Evolutionary conservation across 371 early-diverging fungal genomes (phyloP), one percentile per base, ranked within the genome.

Genomic region (Apophysomyces trapeziformis): DNA sequence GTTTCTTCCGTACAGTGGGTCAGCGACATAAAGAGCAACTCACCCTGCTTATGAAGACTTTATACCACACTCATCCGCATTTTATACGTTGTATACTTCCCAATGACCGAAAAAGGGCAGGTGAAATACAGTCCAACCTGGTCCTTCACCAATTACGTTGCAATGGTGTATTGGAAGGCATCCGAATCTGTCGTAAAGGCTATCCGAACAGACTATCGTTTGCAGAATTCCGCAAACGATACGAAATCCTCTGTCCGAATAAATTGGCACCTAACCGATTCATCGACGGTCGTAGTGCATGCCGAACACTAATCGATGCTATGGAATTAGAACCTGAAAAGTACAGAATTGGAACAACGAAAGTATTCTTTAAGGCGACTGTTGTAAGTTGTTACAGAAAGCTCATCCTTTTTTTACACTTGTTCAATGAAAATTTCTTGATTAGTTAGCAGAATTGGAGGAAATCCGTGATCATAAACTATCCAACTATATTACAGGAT

Each of bases 61-160:
- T 99, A 4, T 87, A 93, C 69, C 84, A 88, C 37, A 99, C 99
- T 0, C 87, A 95, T 60, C 99, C 99, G 6, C 99, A 99, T 80
- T 99, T 99, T 87, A 99, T 99, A 11, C 94, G 99, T 44, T 99
- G 99, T 86, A 99, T 99, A 63, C 77, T 99, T 46, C 99, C 99
- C 7, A 99, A 99, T 77, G 83, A 92, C 37, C 93, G 96, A 43
- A 99, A 99, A 79, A 88, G 87, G 41, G 82, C 96, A 0, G 93
- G 93, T 9, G 89, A 88, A 67, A 86, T 99, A 47, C 80, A 96
- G 65, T 86, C 91, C 35, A 86, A 87, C 9, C 78, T 96, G 26
- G 97, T 99, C 0, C 82, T 99, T 12, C 95, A 98, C 61, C 99
- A 99, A 76, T 83, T 99, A 44, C 87, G 96, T 14, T 99, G 99